These are phyloP conservation scores for Kuraishia capsulata DNA, from an alignment of 805 yeast species.

Conservation along the genomic window DNA sequence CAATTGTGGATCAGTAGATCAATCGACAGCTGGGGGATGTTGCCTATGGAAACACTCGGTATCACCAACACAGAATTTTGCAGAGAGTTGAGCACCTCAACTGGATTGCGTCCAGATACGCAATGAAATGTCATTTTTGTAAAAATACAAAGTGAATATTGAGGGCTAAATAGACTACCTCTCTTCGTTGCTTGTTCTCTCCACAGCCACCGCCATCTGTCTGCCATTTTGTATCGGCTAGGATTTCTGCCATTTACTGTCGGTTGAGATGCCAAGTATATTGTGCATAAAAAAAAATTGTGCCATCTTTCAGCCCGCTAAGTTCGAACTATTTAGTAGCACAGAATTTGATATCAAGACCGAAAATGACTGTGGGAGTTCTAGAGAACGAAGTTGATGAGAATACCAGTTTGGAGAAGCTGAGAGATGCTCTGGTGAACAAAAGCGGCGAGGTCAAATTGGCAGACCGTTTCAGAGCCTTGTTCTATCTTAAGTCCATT, in stretches of 20 bases:
- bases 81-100: conserved; percentile 12
- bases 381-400: conserved; percentile 20
- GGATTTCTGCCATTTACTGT: no score
- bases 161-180: no score
- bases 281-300: no score
- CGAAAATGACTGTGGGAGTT: conserved; percentile 5
- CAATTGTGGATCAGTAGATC: conserved; percentile 68
- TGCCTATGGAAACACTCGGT: conserved; percentile 82
- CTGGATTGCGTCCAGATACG: conserved; percentile 10
- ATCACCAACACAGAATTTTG: conserved; percentile 41
- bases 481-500: conserved; percentile 79
- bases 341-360: no score
- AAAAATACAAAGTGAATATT: no score
- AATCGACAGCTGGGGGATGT: conserved; percentile 74
- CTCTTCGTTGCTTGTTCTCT: no score
- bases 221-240: no score
- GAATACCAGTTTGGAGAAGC: conserved; percentile 40
- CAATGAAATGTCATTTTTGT: conserved; percentile 17
- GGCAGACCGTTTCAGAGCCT: conserved; percentile 87
- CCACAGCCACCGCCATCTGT: no score
- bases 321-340: no score
- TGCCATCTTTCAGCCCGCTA: no score
- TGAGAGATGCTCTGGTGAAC: conserved; percentile 64
- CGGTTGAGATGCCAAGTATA: no score
- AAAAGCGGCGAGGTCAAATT: conserved; percentile 60